Percentiles rank a stretch among this genome's conserved stretches.
phyloP scores from a whole-genome alignment of 2,329 filamentous ascomycete species.

The Ceratocystiopsis brevicomis region DNA sequence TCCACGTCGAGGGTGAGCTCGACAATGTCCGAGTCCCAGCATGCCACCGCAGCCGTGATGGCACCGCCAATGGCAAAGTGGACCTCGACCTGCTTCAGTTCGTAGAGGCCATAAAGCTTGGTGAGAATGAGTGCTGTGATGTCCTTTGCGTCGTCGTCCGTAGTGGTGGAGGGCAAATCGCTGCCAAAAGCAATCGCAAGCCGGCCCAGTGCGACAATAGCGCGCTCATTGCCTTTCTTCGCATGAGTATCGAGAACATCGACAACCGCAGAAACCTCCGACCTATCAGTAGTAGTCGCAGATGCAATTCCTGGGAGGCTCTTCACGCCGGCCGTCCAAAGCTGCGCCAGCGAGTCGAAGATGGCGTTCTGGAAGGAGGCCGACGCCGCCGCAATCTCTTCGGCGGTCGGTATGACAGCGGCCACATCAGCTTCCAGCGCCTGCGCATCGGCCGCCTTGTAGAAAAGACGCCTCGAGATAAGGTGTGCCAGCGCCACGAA shows the following conservation, averaged over 20 bases:
- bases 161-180: neutral
- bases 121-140: slow-evolving; percentile 38
- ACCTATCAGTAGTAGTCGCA: slow-evolving; percentile 4
- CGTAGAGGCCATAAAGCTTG: slow-evolving; percentile 57
- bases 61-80: slow-evolving; percentile 87
- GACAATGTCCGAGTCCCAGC: slow-evolving; percentile 71
- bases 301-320: slow-evolving; percentile 12
- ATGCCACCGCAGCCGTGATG: slow-evolving; percentile 54
- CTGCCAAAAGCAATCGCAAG: slow-evolving; percentile 34
- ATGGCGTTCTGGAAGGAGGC: slow-evolving; percentile 24
- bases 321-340: slow-evolving; percentile 23
- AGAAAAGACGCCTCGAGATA: slow-evolving; percentile 25
- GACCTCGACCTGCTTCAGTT: slow-evolving; percentile 68
- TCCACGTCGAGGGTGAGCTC: slow-evolving; percentile 61
- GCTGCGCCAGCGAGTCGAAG: slow-evolving; percentile 25
- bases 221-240: slow-evolving; percentile 63
- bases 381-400: slow-evolving; percentile 8
- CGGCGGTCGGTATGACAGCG: slow-evolving; percentile 4
- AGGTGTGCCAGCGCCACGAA: slow-evolving; percentile 26
- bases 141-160: slow-evolving; percentile 7
- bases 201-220: slow-evolving; percentile 64
- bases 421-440: neutral
- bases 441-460: slow-evolving; percentile 9
- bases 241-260: slow-evolving; percentile 47
- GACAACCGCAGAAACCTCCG: slow-evolving; percentile 27